Base-by-base conservation (phyloP, 768 basidiomycete species). In the Auricularia auricula-judae region DNA sequence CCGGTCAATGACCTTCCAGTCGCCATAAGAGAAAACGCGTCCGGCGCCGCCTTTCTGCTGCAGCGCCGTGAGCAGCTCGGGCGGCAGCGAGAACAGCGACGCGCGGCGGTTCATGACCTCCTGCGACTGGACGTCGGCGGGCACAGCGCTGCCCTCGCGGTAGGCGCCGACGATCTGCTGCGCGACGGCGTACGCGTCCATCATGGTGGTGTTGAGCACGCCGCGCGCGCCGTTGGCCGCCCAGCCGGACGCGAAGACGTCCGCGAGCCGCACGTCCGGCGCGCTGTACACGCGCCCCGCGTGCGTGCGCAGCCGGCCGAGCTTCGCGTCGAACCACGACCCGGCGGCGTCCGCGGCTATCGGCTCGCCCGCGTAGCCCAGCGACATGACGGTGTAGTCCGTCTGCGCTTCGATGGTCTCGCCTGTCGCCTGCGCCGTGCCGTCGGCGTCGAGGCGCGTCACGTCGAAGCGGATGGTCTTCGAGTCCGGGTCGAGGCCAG, bases 231-330 rank as follows among this genome's bases (percentile, higher is more conserved):
- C 96, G 3, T 83, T 86, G 2, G 92, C 88, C 2, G 92, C 88
- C 97, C 97, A 99, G 10, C 96, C 96, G 1, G 91, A 87, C 1
- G 92, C 88, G 71, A 97, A 99, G n/a, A 95, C 78, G 65, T 84
- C 84, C 43, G 78, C 80, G 3, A 74, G 3, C 72, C 68, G 11
- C 77, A 76, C 23, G 18, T 14, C 16, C 12, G 36, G 35, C 36
- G 59, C 64, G 63, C 51, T 65, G 34, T 83, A 69, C 7, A 90
- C 76, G 12, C 85, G 79, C 3, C 83, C 83, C 5, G 74, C 73
- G 2, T 73, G 67, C 1, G 82, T 81, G n/a, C 84, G 82, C 14
- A 90, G 75, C 68, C 85, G 86, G 2, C 81, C 75, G 3, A 83
- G 72, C 1, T 74, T 69, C 0, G 83, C 76, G 69, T 91, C 86